These are phyloP conservation scores for Aspergillus ostianus DNA, from an alignment of 495 filamentous ascomycete genomes.

Conservation along the genomic window DNA sequence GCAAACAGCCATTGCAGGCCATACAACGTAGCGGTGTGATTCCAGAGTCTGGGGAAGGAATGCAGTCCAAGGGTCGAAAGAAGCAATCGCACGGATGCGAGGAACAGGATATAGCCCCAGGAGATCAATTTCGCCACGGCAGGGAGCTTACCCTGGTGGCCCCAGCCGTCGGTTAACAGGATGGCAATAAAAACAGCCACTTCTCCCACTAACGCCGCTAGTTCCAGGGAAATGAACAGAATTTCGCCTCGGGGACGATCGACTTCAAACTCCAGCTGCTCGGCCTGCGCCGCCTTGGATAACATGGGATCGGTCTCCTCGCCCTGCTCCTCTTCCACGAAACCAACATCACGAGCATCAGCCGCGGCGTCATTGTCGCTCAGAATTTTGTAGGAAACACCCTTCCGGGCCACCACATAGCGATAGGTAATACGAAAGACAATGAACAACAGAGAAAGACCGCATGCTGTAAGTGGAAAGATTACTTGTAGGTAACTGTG, in stretches of 20 bases:
- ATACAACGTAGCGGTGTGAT: slow-evolving; percentile 89
- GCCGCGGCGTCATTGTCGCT: slow-evolving; percentile 44
- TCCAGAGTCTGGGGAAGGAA: slow-evolving; percentile 76
- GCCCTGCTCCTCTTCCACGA: slow-evolving; percentile 54
- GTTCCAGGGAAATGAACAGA: slow-evolving; percentile 67
- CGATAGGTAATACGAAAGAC: slow-evolving; percentile 52
- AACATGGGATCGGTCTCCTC: slow-evolving; percentile 67
- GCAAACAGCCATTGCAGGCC: slow-evolving; percentile 76
- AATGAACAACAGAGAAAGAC: slow-evolving; percentile 67
- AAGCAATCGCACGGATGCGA: slow-evolving; percentile 70
- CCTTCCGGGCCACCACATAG: slow-evolving; percentile 39
- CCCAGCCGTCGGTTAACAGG: slow-evolving; percentile 54
- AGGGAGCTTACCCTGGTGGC: slow-evolving; percentile 55
- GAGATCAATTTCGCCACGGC: slow-evolving; percentile 62
- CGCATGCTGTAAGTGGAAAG: slow-evolving; percentile 71
- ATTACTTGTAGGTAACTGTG: slow-evolving; percentile 79
- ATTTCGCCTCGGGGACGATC: slow-evolving; percentile 75
- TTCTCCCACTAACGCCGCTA: slow-evolving; percentile 67
- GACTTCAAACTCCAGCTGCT: slow-evolving; percentile 68
- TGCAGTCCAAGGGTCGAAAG: slow-evolving; percentile 63
- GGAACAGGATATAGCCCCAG: slow-evolving; percentile 79
- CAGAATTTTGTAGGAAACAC: slow-evolving; percentile 32
- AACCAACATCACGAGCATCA: slow-evolving; percentile 42
- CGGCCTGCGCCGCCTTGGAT: slow-evolving; percentile 60
- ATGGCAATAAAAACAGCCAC: slow-evolving; percentile 64